Base-by-base conservation (phyloP, 1,284 basidiomycete genomes). In the Paramarasmius palmivorus region DNA sequence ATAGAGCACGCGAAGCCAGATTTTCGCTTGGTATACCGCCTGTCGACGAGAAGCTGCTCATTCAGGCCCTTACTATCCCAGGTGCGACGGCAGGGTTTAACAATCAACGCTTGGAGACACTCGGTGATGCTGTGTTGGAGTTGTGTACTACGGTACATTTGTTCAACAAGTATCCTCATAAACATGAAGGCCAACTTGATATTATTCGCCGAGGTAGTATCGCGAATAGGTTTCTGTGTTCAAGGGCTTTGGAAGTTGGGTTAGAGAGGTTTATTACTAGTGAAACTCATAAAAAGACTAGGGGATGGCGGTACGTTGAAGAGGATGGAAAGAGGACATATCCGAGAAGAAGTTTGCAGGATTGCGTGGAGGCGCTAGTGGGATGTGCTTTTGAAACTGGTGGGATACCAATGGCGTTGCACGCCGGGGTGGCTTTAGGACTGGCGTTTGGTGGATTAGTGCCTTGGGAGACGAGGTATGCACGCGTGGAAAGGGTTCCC, bases 121-220 rank as follows among this genome's bases (percentile, higher is more conserved):
- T 93, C 15, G 92, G 92, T 7, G 92, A 94, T 64, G 82, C 88
- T 0, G 88, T 93, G 0, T 76, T 95, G 39, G 87, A 93, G 65
- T 69, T 94, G 26, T 81, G 83, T 39, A 84, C 84, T 2, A 86
- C 87, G 12, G 84, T 92, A 1, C 81, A 93, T 62, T 67, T 93
- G 1, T 88, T 86, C 72, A 88, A 89, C 70, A 77, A 78, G 52
- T 90, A 80, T 60, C 88, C 88, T 0, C 74, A 82, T 57, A 78
- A 86, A 22, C 88, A 93, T 61, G 92, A 95, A 73, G 92, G 92
- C 0, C 88, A 92, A 59, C 76, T 95, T 44, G 78, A 83, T 38
- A 70, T 71, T 29, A 68, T 92, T 47, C 81, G 91, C 39, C 74
- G 80, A 54, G 78, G 76, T 57, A 78, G 77, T 22, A 78, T 93